phyloP scores from a whole-genome alignment of 768 basidiomycete genomes.

The Lentinula sp. region DNA sequence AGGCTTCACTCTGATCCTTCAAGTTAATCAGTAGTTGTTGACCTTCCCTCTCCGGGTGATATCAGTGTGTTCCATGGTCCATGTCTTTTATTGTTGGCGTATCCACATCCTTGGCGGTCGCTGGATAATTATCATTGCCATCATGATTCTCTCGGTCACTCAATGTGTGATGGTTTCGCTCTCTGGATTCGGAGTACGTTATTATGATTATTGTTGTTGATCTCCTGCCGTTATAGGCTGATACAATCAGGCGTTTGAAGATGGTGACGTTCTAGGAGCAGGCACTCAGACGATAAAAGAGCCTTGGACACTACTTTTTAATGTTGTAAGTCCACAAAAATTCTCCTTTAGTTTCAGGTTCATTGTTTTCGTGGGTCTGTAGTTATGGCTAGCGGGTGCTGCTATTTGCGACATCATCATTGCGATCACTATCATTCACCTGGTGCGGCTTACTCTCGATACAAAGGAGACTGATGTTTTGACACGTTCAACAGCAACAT shows the following conservation, averaged over 20 bases:
- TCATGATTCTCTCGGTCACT: constrained; percentile 8
- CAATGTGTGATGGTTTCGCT: constrained; percentile 9
- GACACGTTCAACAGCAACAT: not conserved
- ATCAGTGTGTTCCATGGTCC: constrained; percentile 7
- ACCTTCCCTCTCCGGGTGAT: not conserved
- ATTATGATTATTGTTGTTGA: no score
- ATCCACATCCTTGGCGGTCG: constrained; percentile 12
- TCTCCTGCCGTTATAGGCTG: not conserved
- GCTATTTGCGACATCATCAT: constrained; percentile 19
- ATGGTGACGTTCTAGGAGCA: not conserved
- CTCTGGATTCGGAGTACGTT: constrained; percentile 8
- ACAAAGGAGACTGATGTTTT: not conserved
- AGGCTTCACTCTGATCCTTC: not conserved
- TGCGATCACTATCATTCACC: constrained; percentile 17
- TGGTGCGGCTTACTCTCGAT: constrained; percentile 12
- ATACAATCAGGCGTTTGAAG: not conserved
- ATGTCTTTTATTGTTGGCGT: constrained; percentile 17
- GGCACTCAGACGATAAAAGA: not conserved
- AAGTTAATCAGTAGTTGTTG: not conserved
- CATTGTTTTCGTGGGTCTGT: not conserved
- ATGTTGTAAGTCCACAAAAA: constrained; percentile 7
- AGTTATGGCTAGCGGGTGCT: constrained; percentile 21
- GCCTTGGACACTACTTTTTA: constrained; percentile 9
- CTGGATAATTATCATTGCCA: not conserved
- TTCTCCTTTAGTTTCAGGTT: not conserved